phyloP scores from a whole-genome alignment of 345 rosid genomes.

The Gossypioides kirkii region DNA sequence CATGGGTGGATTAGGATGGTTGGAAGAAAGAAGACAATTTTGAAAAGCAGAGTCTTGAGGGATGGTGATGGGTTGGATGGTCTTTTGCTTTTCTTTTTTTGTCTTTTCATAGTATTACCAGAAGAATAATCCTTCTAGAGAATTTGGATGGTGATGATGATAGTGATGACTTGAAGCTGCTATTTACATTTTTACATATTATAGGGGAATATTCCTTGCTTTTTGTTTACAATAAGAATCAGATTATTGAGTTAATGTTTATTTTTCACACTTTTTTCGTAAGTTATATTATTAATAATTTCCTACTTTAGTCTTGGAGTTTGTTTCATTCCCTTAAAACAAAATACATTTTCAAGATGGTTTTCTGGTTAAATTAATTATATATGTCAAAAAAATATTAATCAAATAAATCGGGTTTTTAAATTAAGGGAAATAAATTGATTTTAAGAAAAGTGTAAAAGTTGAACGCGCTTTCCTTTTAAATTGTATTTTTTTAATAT shows the following conservation, averaged over 20 bases:
- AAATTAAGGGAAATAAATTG: too few relatives aligned
- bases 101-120: neutral
- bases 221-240: neutral
- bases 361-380: too few relatives aligned
- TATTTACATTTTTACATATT: neutral
- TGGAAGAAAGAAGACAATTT: slow-evolving; percentile 20
- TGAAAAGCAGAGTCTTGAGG: slow-evolving; percentile 5
- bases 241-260: neutral
- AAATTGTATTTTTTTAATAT: too few relatives aligned
- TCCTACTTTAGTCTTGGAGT: too few relatives aligned
- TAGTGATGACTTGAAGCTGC: neutral
- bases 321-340: too few relatives aligned
- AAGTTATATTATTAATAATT: too few relatives aligned
- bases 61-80: too few relatives aligned
- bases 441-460: too few relatives aligned
- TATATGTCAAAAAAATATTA: too few relatives aligned
- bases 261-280: neutral
- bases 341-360: too few relatives aligned
- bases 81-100: neutral
- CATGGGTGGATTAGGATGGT: slow-evolving; percentile 6
- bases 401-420: too few relatives aligned
- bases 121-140: slow-evolving; percentile 5
- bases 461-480: too few relatives aligned
- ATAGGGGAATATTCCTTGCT: neutral
- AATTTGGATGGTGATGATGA: slow-evolving; percentile 9